Conservation (phyloP, 768 basidiomycete species). For the Tulasnella sp. region DNA sequence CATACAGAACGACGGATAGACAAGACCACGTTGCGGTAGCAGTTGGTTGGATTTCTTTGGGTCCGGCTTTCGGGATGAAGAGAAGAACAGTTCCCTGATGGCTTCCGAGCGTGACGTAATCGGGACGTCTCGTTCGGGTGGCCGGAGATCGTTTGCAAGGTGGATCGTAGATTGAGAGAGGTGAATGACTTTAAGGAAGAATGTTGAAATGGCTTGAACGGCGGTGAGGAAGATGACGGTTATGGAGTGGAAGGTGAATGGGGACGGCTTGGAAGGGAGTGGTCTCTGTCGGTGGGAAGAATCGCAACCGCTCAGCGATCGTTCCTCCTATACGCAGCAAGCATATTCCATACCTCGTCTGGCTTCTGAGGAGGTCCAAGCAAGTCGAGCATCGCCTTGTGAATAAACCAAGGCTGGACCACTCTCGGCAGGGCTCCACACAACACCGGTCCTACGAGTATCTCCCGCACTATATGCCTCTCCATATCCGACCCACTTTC, state of each 20-base stretch:
- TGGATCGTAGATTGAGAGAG: slow-evolving; percentile 72
- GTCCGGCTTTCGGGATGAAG: background rate
- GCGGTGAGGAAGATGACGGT: slow-evolving; percentile 73
- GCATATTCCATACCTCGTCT: slow-evolving; percentile 12
- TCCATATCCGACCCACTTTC: slow-evolving; percentile 80
- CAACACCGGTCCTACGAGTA: slow-evolving; percentile 76
- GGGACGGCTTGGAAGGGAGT: slow-evolving; percentile 42
- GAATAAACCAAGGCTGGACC: slow-evolving; percentile 89
- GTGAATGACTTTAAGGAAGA: slow-evolving; percentile 55
- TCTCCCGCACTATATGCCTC: slow-evolving; percentile 81
- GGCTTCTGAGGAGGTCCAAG: slow-evolving; percentile 52
- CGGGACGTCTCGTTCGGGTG: slow-evolving; percentile 30
- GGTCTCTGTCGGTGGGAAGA: slow-evolving; percentile 41
- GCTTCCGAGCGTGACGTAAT: slow-evolving; percentile 41
- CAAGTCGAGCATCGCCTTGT: slow-evolving; percentile 63
- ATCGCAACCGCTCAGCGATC: slow-evolving; percentile 36
- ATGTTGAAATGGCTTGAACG: slow-evolving; percentile 70
- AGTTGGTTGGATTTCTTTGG: background rate
- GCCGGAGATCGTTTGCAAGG: slow-evolving; percentile 46
- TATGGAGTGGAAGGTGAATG: slow-evolving; percentile 56
- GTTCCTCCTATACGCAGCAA: background rate
- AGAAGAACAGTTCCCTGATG: slow-evolving; percentile 39
- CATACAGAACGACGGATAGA: slow-evolving; percentile 51
- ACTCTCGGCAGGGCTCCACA: slow-evolving; percentile 59
- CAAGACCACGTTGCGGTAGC: slow-evolving; percentile 36